A percentile compares a stretch with the other conserved stretches of the same genome.
Conservation (phyloP, 352 stramenopile genomes). For the Plasmopara halstedii region DNA sequence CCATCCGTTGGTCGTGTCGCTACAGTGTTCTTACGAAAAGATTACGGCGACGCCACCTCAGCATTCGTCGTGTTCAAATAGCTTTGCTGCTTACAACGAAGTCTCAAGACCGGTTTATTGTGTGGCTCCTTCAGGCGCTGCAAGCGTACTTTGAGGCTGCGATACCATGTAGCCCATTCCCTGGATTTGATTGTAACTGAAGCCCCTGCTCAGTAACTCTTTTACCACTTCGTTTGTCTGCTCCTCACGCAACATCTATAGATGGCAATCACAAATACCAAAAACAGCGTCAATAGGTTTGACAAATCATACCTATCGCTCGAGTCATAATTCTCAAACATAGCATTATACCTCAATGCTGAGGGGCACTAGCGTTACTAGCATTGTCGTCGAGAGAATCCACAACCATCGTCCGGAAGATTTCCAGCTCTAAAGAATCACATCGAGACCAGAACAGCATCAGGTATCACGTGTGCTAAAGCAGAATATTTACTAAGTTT, state of each 20-base stretch:
- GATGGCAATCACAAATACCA: not conserved
- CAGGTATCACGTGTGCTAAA: conserved; percentile 1
- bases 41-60: too few species aligned
- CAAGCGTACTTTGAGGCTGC: conserved; percentile 58
- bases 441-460: conserved; percentile 5
- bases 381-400: conserved; percentile 74
- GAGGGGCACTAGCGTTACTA: conserved; percentile 79
- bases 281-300: too few species aligned
- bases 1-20: too few species aligned
- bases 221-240: conserved; percentile 82
- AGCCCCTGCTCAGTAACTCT: conserved; percentile 73
- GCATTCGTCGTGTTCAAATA: too few species aligned
- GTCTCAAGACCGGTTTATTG: conserved; percentile 40
- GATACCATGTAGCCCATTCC: conserved; percentile 77
- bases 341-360: conserved; percentile 86
- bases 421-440: conserved; percentile 35
- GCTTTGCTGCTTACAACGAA: too few species aligned
- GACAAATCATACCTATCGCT: too few species aligned
- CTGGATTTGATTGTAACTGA: conserved; percentile 79
- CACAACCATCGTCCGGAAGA: conserved; percentile 65
- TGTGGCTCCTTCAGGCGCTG: conserved; percentile 25
- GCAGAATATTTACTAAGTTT: too few species aligned
- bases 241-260: conserved; percentile 68
- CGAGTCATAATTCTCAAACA: conserved; percentile 2
- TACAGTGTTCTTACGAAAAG: too few species aligned